Evolutionary conservation across 2,329 filamentous ascomycete genomes (phyloP).

Genomic region (Stagonosporopsis vannaccii): DNA sequence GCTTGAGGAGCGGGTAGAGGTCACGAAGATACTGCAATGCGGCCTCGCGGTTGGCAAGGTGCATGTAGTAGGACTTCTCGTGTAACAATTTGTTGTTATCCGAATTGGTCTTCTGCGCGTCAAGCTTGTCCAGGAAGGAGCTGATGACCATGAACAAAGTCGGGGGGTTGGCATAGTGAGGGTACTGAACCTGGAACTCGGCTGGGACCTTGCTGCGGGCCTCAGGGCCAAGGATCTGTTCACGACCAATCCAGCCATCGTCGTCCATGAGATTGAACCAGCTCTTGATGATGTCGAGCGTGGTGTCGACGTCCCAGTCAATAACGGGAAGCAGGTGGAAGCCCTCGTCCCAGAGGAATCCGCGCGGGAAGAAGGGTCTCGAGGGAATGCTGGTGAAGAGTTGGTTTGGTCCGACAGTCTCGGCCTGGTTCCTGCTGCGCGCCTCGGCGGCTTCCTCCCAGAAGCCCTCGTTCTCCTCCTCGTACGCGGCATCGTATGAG

Average conservation of each 20-base stretch:
- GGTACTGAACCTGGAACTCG: constrained; percentile 95
- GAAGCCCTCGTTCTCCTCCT: constrained; percentile 93
- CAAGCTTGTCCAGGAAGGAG: constrained; percentile 80
- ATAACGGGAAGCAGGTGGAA: constrained; percentile 91
- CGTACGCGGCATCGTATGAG: constrained; percentile 90
- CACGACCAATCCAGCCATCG: constrained; percentile 95
- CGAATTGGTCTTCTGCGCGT: constrained; percentile 51
- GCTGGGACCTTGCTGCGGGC: constrained; percentile 92
- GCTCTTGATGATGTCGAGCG: constrained; percentile 83
- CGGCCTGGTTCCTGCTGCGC: constrained; percentile 70
- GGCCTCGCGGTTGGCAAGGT: constrained; percentile 71
- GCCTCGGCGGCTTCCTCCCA: constrained; percentile 91
- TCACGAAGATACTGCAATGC: constrained; percentile 75
- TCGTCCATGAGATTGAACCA: constrained; percentile 98
- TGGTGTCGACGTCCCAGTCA: constrained; percentile 92
- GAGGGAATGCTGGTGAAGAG: constrained; percentile 93
- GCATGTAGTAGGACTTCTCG: constrained; percentile 63
- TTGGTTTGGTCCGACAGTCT: constrained; percentile 81
- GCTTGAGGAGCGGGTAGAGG: constrained; percentile 85
- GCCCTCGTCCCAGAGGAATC: constrained; percentile 97
- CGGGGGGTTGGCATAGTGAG: constrained; percentile 96
- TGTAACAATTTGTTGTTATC: constrained; percentile 45
- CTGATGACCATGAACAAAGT: constrained; percentile 92
- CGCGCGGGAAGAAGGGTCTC: constrained; percentile 92
- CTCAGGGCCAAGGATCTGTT: constrained; percentile 92